phyloP scores from a whole-genome alignment of 768 basidiomycete species.

The Leucocoprinus leucothites region DNA sequence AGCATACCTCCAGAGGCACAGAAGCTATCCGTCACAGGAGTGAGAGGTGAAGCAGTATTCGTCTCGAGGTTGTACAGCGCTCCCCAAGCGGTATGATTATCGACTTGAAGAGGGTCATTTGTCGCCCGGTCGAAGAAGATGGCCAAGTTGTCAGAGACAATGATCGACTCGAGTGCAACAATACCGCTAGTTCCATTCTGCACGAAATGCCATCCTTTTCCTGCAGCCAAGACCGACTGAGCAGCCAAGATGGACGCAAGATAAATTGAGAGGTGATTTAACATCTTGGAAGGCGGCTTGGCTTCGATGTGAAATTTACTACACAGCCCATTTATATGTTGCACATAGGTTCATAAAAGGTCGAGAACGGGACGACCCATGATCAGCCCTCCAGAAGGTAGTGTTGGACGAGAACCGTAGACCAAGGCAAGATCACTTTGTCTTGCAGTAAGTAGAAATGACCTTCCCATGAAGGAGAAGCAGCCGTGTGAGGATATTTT shows the following conservation, averaged over 20 bases:
- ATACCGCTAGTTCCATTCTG: constrained; percentile 27
- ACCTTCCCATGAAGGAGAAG: constrained; percentile 4
- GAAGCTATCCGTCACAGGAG: constrained; percentile 38
- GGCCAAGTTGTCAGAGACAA: constrained; percentile 27
- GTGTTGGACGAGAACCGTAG: neutral
- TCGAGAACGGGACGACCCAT: too few relatives aligned
- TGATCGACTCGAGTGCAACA: constrained; percentile 25
- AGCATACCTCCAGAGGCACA: constrained; percentile 41
- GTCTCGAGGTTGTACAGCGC: constrained; percentile 40
- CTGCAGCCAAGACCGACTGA: constrained; percentile 2
- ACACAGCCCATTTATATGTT: neutral
- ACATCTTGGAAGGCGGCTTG: too few relatives aligned
- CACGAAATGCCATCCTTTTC: constrained; percentile 24
- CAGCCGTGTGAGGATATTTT: constrained; percentile 2
- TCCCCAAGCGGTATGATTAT: constrained; percentile 44
- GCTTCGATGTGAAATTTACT: neutral
- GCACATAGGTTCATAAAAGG: too few relatives aligned
- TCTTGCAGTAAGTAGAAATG: neutral
- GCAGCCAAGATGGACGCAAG: neutral
- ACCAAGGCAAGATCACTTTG: too few relatives aligned
- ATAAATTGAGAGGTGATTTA: neutral
- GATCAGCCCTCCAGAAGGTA: too few relatives aligned
- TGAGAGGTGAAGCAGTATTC: constrained; percentile 30
- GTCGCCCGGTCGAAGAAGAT: constrained; percentile 27
- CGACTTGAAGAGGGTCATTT: constrained; percentile 37